A percentile compares a stretch with the other conserved stretches of the same genome.
Evolutionary conservation across 441 rosid species (phyloP).

Genomic region (Croton laevigatus): DNA sequence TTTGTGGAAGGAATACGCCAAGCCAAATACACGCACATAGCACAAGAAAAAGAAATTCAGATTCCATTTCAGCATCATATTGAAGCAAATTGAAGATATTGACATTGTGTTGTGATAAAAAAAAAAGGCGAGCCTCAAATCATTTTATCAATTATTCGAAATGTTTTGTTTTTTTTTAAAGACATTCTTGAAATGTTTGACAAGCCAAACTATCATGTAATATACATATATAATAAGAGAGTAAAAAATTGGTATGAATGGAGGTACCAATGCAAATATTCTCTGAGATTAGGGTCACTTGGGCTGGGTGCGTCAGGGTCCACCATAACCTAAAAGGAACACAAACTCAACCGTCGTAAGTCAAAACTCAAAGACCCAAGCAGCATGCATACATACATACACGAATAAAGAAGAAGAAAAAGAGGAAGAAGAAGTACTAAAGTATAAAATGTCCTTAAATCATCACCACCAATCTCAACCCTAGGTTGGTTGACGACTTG

Average conservation of each 20-base stretch:
- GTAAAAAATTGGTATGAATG: neutral
- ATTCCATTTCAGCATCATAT: too few relatives aligned
- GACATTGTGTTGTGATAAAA: too few relatives aligned
- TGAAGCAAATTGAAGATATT: too few relatives aligned
- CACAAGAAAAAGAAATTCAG: too few relatives aligned
- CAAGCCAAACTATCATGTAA: too few relatives aligned
- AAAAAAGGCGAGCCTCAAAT: too few relatives aligned
- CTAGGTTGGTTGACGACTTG: conserved; percentile 64
- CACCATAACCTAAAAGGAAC: conserved; percentile 63
- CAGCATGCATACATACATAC: neutral
- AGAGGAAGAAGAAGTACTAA: conserved; percentile 37
- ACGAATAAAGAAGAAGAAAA: neutral
- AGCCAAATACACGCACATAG: too few relatives aligned
- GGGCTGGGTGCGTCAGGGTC: conserved; percentile 97
- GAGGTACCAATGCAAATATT: conserved; percentile 78
- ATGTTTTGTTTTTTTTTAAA: too few relatives aligned
- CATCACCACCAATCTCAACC: conserved; percentile 77
- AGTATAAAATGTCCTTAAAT: conserved; percentile 75
- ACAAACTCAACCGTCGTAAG: neutral
- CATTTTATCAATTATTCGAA: too few relatives aligned
- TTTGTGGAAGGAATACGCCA: too few relatives aligned
- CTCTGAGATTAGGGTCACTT: conserved; percentile 72
- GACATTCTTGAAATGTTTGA: too few relatives aligned
- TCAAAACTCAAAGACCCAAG: neutral
- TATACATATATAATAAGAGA: too few relatives aligned